Conservation (phyloP, 2,329 filamentous ascomycete genomes). For the Juglanconis oblonga region DNA sequence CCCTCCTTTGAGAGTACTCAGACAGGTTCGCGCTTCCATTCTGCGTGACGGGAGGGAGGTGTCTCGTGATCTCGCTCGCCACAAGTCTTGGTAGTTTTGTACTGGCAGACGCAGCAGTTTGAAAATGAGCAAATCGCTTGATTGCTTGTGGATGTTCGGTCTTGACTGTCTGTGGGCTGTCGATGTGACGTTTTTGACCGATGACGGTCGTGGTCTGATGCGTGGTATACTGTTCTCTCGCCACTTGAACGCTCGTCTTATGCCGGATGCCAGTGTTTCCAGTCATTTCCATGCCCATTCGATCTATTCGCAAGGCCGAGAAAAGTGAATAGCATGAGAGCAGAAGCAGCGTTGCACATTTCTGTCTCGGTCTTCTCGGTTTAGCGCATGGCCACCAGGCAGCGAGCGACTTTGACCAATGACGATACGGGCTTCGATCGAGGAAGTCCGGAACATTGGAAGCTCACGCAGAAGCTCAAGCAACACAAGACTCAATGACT, state of each 20-base stretch:
- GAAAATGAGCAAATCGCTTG: slow-evolving; percentile 8
- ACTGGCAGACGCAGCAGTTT: slow-evolving; percentile 9
- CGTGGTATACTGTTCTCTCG: slow-evolving; percentile 16
- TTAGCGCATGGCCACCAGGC: neutral
- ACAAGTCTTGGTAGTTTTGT: slow-evolving; percentile 22
- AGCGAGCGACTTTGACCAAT: neutral
- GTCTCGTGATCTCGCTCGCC: slow-evolving; percentile 44
- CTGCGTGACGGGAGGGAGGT: neutral
- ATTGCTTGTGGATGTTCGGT: neutral
- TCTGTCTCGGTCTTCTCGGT: neutral
- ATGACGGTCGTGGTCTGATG: slow-evolving; percentile 19
- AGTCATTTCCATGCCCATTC: slow-evolving; percentile 5
- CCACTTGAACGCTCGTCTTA: slow-evolving; percentile 24
- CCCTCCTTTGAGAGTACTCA: slow-evolving; percentile 56
- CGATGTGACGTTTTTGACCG: slow-evolving; percentile 25
- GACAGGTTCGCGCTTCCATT: slow-evolving; percentile 28
- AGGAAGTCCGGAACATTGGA: too few species aligned
- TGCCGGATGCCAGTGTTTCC: slow-evolving; percentile 21
- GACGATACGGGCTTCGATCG: neutral
- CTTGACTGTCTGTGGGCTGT: slow-evolving; percentile 8
- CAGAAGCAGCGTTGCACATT: neutral
- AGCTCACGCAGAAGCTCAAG: too few species aligned
- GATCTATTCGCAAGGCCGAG: neutral
- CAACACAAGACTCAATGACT: neutral
- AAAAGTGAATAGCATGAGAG: neutral